phyloP scores from a whole-genome alignment of 352 stramenopile species.

The Phytophthora citricola region DNA sequence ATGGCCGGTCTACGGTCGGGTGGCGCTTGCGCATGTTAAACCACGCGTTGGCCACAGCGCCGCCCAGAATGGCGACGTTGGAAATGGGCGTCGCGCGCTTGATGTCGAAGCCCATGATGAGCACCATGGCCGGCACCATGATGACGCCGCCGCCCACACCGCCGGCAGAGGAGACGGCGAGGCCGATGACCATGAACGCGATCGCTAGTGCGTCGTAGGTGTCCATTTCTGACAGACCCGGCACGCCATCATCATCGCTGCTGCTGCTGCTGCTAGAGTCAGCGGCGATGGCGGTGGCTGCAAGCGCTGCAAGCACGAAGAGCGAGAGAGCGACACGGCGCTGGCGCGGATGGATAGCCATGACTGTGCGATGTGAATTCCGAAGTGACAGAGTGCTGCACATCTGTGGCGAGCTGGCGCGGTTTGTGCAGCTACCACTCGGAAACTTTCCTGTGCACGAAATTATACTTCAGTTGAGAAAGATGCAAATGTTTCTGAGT shows the following conservation, averaged over 20 bases:
- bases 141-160: conserved; percentile 55
- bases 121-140: conserved; percentile 57
- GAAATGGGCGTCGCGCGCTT: conserved; percentile 59
- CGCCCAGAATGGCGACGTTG: conserved; percentile 66
- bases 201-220: conserved; percentile 45
- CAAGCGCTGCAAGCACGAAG: conserved; percentile 11
- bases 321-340: background rate
- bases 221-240: conserved; percentile 41
- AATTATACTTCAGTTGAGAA: too few species aligned
- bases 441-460: too few species aligned
- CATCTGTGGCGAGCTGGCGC: too few species aligned
- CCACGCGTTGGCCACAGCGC: conserved; percentile 54
- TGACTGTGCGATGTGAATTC: too few species aligned
- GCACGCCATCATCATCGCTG: conserved; percentile 1
- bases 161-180: conserved; percentile 47
- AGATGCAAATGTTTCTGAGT: too few species aligned
- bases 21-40: conserved; percentile 66
- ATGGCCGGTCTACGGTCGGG: conserved; percentile 46
- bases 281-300: conserved; percentile 4
- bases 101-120: conserved; percentile 66
- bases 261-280: conserved; percentile 7
- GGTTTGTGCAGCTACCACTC: too few species aligned
- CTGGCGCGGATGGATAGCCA: too few species aligned
- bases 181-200: conserved; percentile 46
- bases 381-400: too few species aligned